These are phyloP conservation scores for Cryptococcus depauperatus DNA, from an alignment of 1,284 basidiomycete species.

Conservation along the genomic window DNA sequence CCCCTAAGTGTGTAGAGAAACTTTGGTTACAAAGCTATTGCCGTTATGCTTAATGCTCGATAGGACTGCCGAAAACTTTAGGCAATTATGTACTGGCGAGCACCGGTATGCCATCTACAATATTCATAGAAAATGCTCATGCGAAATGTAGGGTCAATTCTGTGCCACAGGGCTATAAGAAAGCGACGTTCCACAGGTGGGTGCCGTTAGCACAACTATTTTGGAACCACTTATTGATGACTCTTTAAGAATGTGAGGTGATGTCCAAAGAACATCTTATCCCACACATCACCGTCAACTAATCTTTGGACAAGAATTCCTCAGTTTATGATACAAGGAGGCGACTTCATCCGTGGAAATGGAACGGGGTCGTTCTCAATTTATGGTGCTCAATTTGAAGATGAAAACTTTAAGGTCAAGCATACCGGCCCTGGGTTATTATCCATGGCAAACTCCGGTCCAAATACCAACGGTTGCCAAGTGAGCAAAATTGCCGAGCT, in stretches of 20 bases:
- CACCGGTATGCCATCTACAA: slow-evolving; percentile 55
- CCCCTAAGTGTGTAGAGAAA: slow-evolving; percentile 30
- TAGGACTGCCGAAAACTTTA: slow-evolving; percentile 94
- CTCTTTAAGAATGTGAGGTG: neutral
- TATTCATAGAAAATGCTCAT: neutral
- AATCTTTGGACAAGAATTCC: slow-evolving; percentile 29
- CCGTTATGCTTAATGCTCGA: neutral
- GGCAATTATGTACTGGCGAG: slow-evolving; percentile 94
- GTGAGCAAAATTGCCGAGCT: slow-evolving; percentile 39
- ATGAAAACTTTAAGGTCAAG: slow-evolving; percentile 90
- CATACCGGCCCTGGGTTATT: slow-evolving; percentile 75
- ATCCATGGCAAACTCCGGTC: slow-evolving; percentile 90
- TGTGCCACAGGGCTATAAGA: slow-evolving; percentile 81
- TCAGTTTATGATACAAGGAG: slow-evolving; percentile 49
- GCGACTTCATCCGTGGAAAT: slow-evolving; percentile 82
- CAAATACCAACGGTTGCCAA: slow-evolving; percentile 87
- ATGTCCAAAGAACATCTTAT: neutral
- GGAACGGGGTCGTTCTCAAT: slow-evolving; percentile 92
- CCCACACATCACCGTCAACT: neutral
- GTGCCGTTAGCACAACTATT: slow-evolving; percentile 14
- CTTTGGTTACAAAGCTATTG: neutral
- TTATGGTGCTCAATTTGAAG: slow-evolving; percentile 89
- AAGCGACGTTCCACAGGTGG: slow-evolving; percentile 82
- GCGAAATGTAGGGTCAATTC: slow-evolving; percentile 59
- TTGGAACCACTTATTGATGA: neutral